Percentiles rank a stretch among this genome's conserved stretches.
Conservation (phyloP, 257 asterid species). For the Solanum clarkiae region DNA sequence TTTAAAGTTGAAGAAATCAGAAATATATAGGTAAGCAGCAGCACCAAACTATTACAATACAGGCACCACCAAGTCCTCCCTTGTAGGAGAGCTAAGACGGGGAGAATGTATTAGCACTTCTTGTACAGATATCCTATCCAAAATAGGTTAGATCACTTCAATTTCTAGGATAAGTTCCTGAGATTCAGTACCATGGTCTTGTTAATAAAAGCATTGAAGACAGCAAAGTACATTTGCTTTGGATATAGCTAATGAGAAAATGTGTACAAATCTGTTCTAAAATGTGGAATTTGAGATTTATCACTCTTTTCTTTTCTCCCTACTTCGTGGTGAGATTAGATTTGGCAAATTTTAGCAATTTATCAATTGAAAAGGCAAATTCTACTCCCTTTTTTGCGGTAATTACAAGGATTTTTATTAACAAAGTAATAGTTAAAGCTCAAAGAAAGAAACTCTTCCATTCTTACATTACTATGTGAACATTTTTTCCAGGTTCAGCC, state of each 20-base stretch:
- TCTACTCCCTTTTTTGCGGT: not conserved
- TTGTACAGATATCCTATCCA: not conserved
- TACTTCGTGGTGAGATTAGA: not conserved
- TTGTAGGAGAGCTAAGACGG: not conserved
- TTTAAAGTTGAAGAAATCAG: not conserved
- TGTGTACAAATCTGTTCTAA: not conserved
- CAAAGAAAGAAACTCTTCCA: not conserved
- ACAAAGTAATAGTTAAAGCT: not conserved
- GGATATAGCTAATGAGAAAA: not conserved
- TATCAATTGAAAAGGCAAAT: not conserved
- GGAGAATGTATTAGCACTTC: not conserved
- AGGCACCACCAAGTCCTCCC: not conserved
- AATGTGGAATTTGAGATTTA: not conserved
- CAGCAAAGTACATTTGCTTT: not conserved
- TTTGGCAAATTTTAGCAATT: not conserved
- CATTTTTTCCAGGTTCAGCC: slow-evolving; percentile 42
- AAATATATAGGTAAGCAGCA: not conserved
- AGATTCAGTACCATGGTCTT: not conserved
- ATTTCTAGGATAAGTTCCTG: not conserved
- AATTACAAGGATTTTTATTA: not conserved
- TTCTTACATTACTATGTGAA: not conserved
- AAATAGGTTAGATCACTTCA: not conserved
- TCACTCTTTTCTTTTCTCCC: not conserved
- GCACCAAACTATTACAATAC: not conserved
- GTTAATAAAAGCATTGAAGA: not conserved